These are phyloP conservation scores for Penicillium rolfsii DNA, from an alignment of 2,329 filamentous ascomycete genomes.

Conservation along the genomic window DNA sequence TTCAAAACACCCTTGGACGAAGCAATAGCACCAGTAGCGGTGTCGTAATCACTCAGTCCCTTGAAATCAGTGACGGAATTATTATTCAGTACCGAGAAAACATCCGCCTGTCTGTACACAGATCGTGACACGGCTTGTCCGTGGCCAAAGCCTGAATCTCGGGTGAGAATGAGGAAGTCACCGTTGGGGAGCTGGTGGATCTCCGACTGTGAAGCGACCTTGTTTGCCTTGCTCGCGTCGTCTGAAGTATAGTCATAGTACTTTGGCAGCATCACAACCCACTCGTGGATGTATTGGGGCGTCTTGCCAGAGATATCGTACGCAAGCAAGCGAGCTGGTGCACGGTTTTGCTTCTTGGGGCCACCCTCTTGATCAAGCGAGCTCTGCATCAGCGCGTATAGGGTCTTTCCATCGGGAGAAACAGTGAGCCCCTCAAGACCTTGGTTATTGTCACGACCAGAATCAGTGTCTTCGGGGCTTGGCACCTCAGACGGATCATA, in stretches of 20 bases:
- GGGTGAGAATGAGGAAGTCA: slow-evolving; percentile 68
- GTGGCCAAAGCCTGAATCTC: slow-evolving; percentile 64
- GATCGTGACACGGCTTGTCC: slow-evolving; percentile 58
- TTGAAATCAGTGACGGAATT: slow-evolving; percentile 62
- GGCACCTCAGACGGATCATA: slow-evolving; percentile 57
- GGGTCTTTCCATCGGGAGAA: slow-evolving; percentile 63
- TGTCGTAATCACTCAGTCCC: slow-evolving; percentile 43
- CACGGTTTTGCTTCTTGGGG: slow-evolving; percentile 56
- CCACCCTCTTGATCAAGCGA: slow-evolving; percentile 67
- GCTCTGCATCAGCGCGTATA: slow-evolving; percentile 69
- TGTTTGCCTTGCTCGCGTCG: slow-evolving; percentile 50
- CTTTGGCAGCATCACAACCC: slow-evolving; percentile 66
- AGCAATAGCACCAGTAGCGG: slow-evolving; percentile 50
- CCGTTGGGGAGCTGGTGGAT: slow-evolving; percentile 65
- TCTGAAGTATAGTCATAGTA: slow-evolving; percentile 57
- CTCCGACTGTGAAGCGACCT: slow-evolving; percentile 69
- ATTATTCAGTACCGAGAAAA: slow-evolving; percentile 62
- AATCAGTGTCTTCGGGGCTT: slow-evolving; percentile 60
- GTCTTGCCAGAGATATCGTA: slow-evolving; percentile 60
- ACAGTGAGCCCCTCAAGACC: slow-evolving; percentile 72
- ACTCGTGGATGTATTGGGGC: slow-evolving; percentile 61
- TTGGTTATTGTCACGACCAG: slow-evolving; percentile 72
- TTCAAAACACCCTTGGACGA: slow-evolving; percentile 58
- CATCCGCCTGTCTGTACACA: slow-evolving; percentile 69
- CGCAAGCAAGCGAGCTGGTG: slow-evolving; percentile 64